Percentiles rank a stretch among this genome's conserved stretches.
These are phyloP conservation scores for Talaromyces thailandensis DNA, from an alignment of 495 filamentous ascomycete species.

Conservation along the genomic window DNA sequence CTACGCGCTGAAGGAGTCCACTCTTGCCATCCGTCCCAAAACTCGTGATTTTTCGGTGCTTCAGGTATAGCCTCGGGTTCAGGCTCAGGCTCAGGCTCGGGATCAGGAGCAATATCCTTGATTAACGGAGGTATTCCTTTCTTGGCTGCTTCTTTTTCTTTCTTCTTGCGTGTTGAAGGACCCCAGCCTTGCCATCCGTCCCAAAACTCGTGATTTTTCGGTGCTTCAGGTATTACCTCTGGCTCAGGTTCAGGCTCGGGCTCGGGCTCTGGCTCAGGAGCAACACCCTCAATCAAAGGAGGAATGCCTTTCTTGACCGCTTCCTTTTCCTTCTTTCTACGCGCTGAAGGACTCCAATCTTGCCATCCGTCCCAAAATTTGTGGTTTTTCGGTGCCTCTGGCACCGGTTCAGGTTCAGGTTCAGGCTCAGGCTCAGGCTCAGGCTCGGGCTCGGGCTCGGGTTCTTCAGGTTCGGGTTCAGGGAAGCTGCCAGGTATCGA, in stretches of 20 bases:
- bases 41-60: slow-evolving; percentile 14
- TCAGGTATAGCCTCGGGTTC: not conserved
- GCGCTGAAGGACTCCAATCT: not conserved
- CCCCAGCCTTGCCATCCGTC: not conserved
- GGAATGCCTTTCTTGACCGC: slow-evolving; percentile 8
- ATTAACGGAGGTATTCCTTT: slow-evolving; percentile 3
- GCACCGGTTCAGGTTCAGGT: slow-evolving; percentile 8
- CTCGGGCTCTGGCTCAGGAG: slow-evolving; percentile 1
- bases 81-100: slow-evolving; percentile 18
- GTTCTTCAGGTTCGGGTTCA: slow-evolving; percentile 23
- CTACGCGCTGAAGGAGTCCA: slow-evolving; percentile 1
- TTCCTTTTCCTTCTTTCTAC: slow-evolving; percentile 10
- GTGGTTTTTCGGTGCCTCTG: not conserved
- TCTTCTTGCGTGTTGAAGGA: slow-evolving; percentile 7
- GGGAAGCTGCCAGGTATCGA: slow-evolving; percentile 35
- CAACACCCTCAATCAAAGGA: slow-evolving; percentile 5
- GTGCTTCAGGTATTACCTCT: slow-evolving; percentile 20
- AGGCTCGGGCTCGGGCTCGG: slow-evolving; percentile 9
- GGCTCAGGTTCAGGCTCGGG: slow-evolving; percentile 21
- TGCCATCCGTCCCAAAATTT: not conserved
- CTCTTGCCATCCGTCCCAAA: slow-evolving; percentile 5
- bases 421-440: slow-evolving; percentile 19
- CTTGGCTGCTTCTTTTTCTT: slow-evolving; percentile 12
- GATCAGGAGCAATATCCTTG: slow-evolving; percentile 9
- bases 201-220: slow-evolving; percentile 4